Base-by-base conservation (phyloP, 768 basidiomycete genomes). In the Coprinopsis sp. region DNA sequence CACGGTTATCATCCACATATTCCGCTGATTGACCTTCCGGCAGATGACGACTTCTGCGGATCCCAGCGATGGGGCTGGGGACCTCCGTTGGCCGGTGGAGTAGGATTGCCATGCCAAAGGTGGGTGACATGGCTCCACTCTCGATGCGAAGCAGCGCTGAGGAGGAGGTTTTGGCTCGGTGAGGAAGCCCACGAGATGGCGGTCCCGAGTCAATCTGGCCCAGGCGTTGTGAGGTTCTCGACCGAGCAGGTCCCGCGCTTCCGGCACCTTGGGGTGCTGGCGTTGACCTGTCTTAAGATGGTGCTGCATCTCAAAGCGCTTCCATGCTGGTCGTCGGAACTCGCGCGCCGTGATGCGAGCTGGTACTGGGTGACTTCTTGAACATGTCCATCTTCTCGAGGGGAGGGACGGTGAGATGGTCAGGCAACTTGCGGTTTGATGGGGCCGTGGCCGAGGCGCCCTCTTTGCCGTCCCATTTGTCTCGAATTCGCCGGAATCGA, bases 371-470 rank as follows among this genome's bases (percentile, higher is more conserved):
- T 0, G 77, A 70, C 56, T 78, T 81, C 63, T 81, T 78, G 69
- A 86, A 82, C 79, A 83, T 80, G 29, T 49, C 40, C 46, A 82
- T 73, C 54, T 76, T 78, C 58, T 79, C 76, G 73, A 79, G 77
- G 24, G 79, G 71, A 2, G 68, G 71, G 6, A 76, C 42, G 23
- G 21, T 21, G 3, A 31, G 37, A 37, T 64, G 62, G 33, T 66
- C 70, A n/a, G n/a, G 27, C 13, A 19, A 28, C 4, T 37, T 10
- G 11, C 18, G 8, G 18, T 7, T 37, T 31, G 8, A n/a, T 8
- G 30, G 10, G 30, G 30, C 30, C 8, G 30, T 31, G 30, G 30
- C 34, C n/a, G 16, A 24, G 27, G 27, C 40, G 10, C 65, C 62
- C 50, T 77, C 72, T 51, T 57, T 66, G n/a, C 65, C 72, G 44